Evolutionary conservation across 169 alveolate species (phyloP), one percentile per base, ranked within the genome.

Genomic region (Plasmodium blacklocki): DNA sequence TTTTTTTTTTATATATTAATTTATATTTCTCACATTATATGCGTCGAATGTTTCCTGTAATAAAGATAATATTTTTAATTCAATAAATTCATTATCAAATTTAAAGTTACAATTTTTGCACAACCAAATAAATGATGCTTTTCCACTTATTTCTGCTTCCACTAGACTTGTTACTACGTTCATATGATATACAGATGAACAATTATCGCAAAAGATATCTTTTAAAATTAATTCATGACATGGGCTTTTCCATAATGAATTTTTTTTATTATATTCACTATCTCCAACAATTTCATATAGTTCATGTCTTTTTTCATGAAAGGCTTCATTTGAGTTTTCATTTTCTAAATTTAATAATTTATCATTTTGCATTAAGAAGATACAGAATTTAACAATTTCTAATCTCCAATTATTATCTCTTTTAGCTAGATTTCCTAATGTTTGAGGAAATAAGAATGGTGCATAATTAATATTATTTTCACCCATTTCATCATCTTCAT

Each of bases 111-210:
- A 83, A 45, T 63, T 59, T 83, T 90, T 85, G 70, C 94, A 90
- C 18, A 83, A 39, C 87, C 90, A 90, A 58, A 70, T 80, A 39
- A 90, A 73, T 2, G 92, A 63, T 2, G 73, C 72, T 11, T 91
- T 94, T 47, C 83, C 83, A 11, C 92, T 93, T 26, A 86, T 83
- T 47, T 92, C 94, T 47, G 74, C 92, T 58, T 73, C 80, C 5
- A 93, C 74, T 43, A 88, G 74, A 54, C 87, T 92, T 29, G 96
- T 92, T 14, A 93, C 85, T 5, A 94, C 78, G 49, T 94, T 94
- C 68, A 94, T 74, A 71, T 94, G 93, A 62, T 91, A 92, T 49
- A 94, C 94, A 76, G 93, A 90, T 74, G 87, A 89, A 32, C 96
- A 94, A 43, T 93, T 64, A 56, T 72, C 85, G 63, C 96, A 94